Evolutionary conservation across 495 filamentous ascomycete genomes (phyloP).

Genomic region (Niebla homalea): DNA sequence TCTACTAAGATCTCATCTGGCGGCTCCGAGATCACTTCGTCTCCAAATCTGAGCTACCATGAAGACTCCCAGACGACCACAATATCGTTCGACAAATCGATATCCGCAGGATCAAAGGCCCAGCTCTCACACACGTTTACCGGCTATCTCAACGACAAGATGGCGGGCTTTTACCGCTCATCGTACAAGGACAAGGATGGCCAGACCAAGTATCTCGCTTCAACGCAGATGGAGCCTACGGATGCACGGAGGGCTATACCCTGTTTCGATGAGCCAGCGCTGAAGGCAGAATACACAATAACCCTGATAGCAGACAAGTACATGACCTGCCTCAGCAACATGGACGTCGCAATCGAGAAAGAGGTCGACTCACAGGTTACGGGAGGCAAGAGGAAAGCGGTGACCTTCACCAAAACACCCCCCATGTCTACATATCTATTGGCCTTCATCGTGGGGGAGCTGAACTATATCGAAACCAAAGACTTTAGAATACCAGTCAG

Average conservation of each 20-base stretch:
- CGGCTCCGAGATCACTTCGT: slow-evolving; percentile 35
- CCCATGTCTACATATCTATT: slow-evolving; percentile 58
- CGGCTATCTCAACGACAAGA: slow-evolving; percentile 51
- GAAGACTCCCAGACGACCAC: slow-evolving; percentile 47
- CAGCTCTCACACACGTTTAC: slow-evolving; percentile 48
- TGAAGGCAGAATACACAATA: slow-evolving; percentile 55
- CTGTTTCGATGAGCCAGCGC: slow-evolving; percentile 57
- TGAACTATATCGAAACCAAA: slow-evolving; percentile 52
- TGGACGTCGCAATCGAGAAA: slow-evolving; percentile 49
- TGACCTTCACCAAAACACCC: slow-evolving; percentile 54
- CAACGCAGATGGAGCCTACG: slow-evolving; percentile 56
- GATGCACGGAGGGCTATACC: slow-evolving; percentile 54
- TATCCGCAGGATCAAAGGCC: slow-evolving; percentile 45
- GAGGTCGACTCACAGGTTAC: slow-evolving; percentile 34
- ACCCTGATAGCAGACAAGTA: slow-evolving; percentile 49
- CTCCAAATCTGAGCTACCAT: slow-evolving; percentile 40
- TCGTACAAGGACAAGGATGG: slow-evolving; percentile 45
- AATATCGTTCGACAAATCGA: slow-evolving; percentile 43
- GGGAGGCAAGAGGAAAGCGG: slow-evolving; percentile 44
- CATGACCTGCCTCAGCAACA: slow-evolving; percentile 55
- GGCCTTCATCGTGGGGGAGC: slow-evolving; percentile 54
- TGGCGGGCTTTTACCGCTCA: slow-evolving; percentile 58
- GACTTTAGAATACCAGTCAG: slow-evolving; percentile 52
- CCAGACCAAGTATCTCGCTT: slow-evolving; percentile 45
- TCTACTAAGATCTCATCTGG: slow-evolving; percentile 46